Evolutionary conservation across 345 rosid genomes (phyloP).

Genomic region (Physaria fendleri): DNA sequence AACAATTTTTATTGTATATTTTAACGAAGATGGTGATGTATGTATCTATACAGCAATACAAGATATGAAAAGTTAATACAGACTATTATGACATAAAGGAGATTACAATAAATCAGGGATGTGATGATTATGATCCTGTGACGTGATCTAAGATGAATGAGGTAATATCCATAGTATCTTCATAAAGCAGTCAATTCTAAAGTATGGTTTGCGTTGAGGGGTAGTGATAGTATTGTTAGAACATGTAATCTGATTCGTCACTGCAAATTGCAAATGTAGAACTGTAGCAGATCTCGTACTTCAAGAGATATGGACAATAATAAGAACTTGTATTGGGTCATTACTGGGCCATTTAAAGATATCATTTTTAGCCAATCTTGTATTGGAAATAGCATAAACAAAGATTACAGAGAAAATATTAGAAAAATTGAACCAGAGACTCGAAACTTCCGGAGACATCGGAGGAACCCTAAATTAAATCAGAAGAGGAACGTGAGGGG

Average conservation of each 20-base stretch:
- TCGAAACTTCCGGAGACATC: conserved; percentile 31
- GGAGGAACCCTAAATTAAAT: conserved; percentile 29
- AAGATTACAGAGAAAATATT: not conserved
- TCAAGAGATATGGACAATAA: not conserved
- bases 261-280: not conserved
- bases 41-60: too few species aligned
- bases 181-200: too few species aligned
- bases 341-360: conserved; percentile 4
- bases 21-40: too few species aligned
- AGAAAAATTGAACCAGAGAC: conserved; percentile 19
- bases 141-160: too few species aligned
- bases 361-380: not conserved
- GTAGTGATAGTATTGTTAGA: too few species aligned
- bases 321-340: conserved; percentile 5
- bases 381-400: not conserved
- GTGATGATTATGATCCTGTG: too few species aligned
- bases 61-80: too few species aligned
- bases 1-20: too few species aligned
- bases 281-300: not conserved
- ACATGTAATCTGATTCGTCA: not conserved
- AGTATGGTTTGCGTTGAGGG: too few species aligned
- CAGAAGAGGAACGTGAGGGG: conserved; percentile 6
- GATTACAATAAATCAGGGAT: too few species aligned
- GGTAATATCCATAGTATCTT: too few species aligned
- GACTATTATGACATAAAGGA: too few species aligned